Base-by-base conservation (phyloP, 176 grass and related monocot species). In the Carex myosuroides region DNA sequence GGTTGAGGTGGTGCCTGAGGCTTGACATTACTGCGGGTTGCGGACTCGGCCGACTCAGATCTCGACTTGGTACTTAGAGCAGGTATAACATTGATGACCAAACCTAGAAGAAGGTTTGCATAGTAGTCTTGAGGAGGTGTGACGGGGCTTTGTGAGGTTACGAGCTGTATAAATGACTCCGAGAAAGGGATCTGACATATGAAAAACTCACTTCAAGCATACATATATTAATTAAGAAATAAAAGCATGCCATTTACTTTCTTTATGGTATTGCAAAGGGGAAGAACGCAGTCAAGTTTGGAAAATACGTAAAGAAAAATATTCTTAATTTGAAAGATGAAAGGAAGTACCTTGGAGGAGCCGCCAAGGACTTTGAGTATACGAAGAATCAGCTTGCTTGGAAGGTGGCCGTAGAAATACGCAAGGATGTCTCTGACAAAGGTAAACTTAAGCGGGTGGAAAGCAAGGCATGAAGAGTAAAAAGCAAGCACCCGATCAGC, bases 341-440 rank as follows among this genome's bases (percentile, higher is more conserved):
- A 77, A 32, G 44, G 16, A 82, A 52, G 71, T 93, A 95, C 96
- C 93, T 99, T 99, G 9, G 92, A 92, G 60, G 88, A 89, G 91
- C 86, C 81, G 83, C 88, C 88, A n/a, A 99, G 88, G 46, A 93
- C 78, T 53, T 92, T 99, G 77, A 99, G 91, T 70, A 99, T 89
- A 71, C 91, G 89, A 60, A 93, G 70, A 86, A 99, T 89, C 80
- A 99, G 60, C 85, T 99, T 99, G 82, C 56, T 92, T 85, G 93
- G 88, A 85, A 99, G 96, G 83, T 93, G 54, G 72, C 86, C 91
- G 86, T 99, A 99, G 72, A 99, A 99, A 86, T 99, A 99, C 67
- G 96, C 96, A 90, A 99, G 96, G 84, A 94, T 95, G 87, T 99
- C 93, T 68, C 96, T 90, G 35, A 95, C 96, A 85, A 99, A 99